These are phyloP conservation scores for Byssochlamys sp. DNA, from an alignment of 2,329 filamentous ascomycete genomes.

Conservation along the genomic window DNA sequence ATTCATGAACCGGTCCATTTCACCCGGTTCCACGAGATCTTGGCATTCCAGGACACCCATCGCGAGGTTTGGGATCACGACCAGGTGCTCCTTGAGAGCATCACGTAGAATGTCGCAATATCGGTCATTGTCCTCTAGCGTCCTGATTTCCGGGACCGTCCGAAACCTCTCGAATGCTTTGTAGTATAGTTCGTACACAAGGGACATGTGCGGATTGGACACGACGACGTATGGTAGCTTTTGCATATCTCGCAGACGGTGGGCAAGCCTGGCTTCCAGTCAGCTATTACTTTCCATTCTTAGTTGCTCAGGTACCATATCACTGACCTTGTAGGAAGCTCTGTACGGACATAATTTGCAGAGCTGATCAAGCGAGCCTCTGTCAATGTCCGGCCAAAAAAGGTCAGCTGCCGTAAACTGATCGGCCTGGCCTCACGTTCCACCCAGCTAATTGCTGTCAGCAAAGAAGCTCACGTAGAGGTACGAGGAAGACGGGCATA, in stretches of 20 bases:
- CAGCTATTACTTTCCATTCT: constrained; percentile 3
- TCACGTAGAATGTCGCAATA: constrained; percentile 72
- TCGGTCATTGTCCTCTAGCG: constrained; percentile 76
- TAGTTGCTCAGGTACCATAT: not conserved
- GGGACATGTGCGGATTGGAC: constrained; percentile 84
- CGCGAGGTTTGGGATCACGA: constrained; percentile 84
- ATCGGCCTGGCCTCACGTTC: constrained; percentile 88
- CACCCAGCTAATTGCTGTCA: constrained; percentile 63
- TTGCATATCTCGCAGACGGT: constrained; percentile 94
- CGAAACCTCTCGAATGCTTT: constrained; percentile 88
- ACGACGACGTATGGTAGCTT: constrained; percentile 90
- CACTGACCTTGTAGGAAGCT: constrained; percentile 69
- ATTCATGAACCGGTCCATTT: constrained; percentile 91
- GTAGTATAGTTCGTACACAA: constrained; percentile 95
- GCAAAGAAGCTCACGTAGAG: constrained; percentile 1
- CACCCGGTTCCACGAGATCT: constrained; percentile 66
- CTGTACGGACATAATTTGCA: constrained; percentile 92
- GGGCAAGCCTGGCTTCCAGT: constrained; percentile 57
- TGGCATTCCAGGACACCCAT: constrained; percentile 91
- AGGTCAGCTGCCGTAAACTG: constrained; percentile 88
- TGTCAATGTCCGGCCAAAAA: constrained; percentile 88
- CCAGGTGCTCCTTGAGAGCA: constrained; percentile 77
- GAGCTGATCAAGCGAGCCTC: constrained; percentile 83
- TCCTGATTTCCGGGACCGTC: constrained; percentile 71
- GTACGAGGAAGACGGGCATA: constrained; percentile 23